Evolutionary conservation across 116 monocot species (phyloP).

Genomic region (Dioscorea cayenensis): DNA sequence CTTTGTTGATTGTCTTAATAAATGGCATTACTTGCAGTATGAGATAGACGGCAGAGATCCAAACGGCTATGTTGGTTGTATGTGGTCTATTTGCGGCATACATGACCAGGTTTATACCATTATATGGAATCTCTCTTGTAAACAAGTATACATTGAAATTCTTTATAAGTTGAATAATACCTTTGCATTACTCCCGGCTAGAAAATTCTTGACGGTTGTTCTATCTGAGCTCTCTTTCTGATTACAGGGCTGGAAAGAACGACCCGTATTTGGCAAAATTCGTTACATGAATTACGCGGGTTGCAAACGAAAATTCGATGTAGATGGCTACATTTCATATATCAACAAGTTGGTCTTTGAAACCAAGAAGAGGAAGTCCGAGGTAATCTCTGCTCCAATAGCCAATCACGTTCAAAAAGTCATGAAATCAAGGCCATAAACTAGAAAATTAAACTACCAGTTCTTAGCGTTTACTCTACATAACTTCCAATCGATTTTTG

Average conservation of each 20-base stretch:
- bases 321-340: conserved; percentile 79
- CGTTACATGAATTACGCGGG: conserved; percentile 98
- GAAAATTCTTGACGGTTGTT: not conserved
- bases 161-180: too few species aligned
- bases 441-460: not conserved
- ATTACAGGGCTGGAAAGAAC: conserved; percentile 89
- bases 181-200: too few species aligned
- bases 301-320: conserved; percentile 95
- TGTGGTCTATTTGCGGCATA: conserved; percentile 97
- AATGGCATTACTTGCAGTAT: conserved; percentile 54
- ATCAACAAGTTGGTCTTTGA: conserved; percentile 43
- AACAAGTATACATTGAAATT: too few species aligned
- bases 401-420: not conserved
- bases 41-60: conserved; percentile 96
- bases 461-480: too few species aligned
- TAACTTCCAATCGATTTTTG: too few species aligned
- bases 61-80: conserved; percentile 91
- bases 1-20: not conserved
- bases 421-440: not conserved
- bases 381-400: too few species aligned
- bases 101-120: conserved; percentile 77
- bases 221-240: not conserved
- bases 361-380: conserved; percentile 61
- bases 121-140: not conserved
- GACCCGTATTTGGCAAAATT: conserved; percentile 93